These are phyloP conservation scores for Phytophthora meadii DNA, from an alignment of 352 stramenopile species.

Conservation along the genomic window DNA sequence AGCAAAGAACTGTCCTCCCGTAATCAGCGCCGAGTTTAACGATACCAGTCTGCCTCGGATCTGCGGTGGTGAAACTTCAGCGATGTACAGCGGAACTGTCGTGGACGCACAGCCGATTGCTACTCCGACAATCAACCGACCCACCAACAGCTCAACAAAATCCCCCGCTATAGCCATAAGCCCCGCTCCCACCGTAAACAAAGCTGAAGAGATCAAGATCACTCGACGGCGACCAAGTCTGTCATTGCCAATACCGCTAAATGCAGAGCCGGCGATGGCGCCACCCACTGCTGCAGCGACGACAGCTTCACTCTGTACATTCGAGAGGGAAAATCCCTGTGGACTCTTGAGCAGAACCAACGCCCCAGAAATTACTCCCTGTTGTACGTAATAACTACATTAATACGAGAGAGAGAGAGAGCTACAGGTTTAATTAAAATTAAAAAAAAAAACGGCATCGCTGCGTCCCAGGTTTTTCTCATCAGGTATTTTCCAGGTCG, in stretches of 20 bases:
- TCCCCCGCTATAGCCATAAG: constrained; percentile 65
- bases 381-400: neutral
- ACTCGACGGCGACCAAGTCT: constrained; percentile 62
- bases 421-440: neutral
- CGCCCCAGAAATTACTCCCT: constrained; percentile 81
- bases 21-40: constrained; percentile 78
- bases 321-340: constrained; percentile 59
- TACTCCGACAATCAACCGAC: constrained; percentile 67
- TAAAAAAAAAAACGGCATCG: no score
- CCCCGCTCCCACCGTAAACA: constrained; percentile 68
- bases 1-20: constrained; percentile 82
- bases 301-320: constrained; percentile 69
- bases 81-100: constrained; percentile 83
- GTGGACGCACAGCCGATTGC: constrained; percentile 79
- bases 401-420: constrained; percentile 2
- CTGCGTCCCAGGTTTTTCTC: no score
- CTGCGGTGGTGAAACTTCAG: constrained; percentile 70
- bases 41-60: constrained; percentile 76
- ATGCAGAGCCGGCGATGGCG: constrained; percentile 66
- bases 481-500: no score
- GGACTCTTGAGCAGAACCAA: constrained; percentile 77
- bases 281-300: constrained; percentile 77
- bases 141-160: constrained; percentile 60
- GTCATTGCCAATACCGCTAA: constrained; percentile 70
- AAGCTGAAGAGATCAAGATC: constrained; percentile 66